Conservation (phyloP, 176 grass and related monocot genomes). For the Eragrostis nindensis region DNA sequence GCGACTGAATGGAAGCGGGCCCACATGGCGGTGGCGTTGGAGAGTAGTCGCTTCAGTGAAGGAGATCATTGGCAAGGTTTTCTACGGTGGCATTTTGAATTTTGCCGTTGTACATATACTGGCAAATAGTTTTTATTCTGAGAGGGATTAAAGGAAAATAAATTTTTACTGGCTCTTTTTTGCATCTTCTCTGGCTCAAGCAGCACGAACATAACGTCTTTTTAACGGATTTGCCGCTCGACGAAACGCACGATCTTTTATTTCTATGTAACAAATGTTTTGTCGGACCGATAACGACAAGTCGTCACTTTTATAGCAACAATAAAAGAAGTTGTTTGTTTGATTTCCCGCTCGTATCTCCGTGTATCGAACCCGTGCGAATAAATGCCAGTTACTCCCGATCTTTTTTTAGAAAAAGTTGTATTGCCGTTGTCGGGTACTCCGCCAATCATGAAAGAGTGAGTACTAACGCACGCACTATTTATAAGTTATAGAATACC, state of each 20-base stretch:
- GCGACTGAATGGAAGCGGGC: fast-evolving
- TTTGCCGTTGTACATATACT: background rate
- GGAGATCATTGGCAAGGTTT: too few relatives aligned
- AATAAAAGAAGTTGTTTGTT: background rate
- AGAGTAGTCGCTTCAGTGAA: too few relatives aligned
- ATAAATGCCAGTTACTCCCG: too few relatives aligned
- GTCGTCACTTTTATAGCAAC: background rate
- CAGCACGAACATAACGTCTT: background rate
- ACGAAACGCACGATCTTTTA: background rate
- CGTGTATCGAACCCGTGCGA: background rate
- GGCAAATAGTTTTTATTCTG: background rate
- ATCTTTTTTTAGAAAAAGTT: background rate
- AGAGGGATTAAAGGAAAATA: background rate
- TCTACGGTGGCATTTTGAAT: constrained; percentile 34
- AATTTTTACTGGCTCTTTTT: background rate
- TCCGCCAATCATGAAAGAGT: too few relatives aligned
- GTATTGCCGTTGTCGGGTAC: too few relatives aligned
- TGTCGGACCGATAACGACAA: background rate
- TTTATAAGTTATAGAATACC: too few relatives aligned
- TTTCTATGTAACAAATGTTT: background rate
- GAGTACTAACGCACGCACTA: too few relatives aligned
- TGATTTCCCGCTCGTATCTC: background rate
- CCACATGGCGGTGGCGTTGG: background rate
- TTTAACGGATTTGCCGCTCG: background rate
- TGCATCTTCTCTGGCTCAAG: background rate